Percentiles rank a stretch among this genome's conserved stretches.
These are phyloP conservation scores for Chrysoporthe austroafricana DNA, from an alignment of 2,329 filamentous ascomycete species.

Conservation along the genomic window DNA sequence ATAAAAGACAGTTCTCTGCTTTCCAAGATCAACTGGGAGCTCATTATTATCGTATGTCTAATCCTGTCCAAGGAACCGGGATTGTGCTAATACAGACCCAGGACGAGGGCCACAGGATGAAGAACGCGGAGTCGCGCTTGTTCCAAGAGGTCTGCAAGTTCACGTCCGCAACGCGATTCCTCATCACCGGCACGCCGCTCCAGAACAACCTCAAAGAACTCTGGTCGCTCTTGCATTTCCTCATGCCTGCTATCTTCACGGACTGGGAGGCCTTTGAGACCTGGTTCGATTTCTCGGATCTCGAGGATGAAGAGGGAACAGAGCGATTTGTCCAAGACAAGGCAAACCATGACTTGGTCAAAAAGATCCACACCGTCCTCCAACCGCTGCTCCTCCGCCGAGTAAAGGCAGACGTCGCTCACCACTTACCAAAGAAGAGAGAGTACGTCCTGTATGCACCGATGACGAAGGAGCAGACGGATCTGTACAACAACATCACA, in stretches of 20 bases:
- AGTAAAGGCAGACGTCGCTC: constrained; percentile 91
- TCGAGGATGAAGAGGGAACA: constrained; percentile 81
- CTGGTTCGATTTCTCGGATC: constrained; percentile 96
- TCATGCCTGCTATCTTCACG: constrained; percentile 90
- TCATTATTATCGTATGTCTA: constrained; percentile 82
- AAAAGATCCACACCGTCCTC: constrained; percentile 89
- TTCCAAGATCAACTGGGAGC: constrained; percentile 88
- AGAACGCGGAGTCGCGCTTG: constrained; percentile 91
- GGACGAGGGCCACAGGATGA: constrained; percentile 96
- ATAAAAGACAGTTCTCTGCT: constrained; percentile 85
- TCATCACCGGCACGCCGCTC: constrained; percentile 92
- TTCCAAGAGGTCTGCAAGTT: constrained; percentile 90
- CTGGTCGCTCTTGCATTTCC: constrained; percentile 93
- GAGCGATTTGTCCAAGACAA: constrained; percentile 80
- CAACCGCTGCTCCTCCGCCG: constrained; percentile 88
- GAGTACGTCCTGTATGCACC: constrained; percentile 96
- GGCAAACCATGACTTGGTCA: constrained; percentile 75
- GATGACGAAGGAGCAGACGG: constrained; percentile 86
- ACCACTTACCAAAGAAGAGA: constrained; percentile 89
- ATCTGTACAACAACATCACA: constrained; percentile 74
- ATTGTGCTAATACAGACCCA: constrained; percentile 39
- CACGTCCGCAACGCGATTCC: constrained; percentile 82
- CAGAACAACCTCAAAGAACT: constrained; percentile 96
- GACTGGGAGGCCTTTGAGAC: constrained; percentile 90
- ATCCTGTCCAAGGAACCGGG: background rate